Evolutionary conservation across 345 rosid species (phyloP).

Genomic region (Microthlaspi erraticum): DNA sequence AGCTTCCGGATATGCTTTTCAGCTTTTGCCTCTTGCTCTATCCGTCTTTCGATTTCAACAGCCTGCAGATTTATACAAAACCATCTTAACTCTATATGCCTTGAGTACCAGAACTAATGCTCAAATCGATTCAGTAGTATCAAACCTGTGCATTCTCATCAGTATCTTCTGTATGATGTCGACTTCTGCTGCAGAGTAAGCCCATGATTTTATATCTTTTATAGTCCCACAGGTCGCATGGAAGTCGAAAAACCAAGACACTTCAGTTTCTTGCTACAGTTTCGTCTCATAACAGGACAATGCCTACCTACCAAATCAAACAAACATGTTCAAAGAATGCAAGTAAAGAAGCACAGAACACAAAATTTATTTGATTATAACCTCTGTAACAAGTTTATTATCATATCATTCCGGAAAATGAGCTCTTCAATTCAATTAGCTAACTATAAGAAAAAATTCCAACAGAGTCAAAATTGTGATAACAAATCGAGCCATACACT

Average conservation of each 20-base stretch:
- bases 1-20: conserved; percentile 95
- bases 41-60: conserved; percentile 92
- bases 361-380: background rate
- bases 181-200: conserved; percentile 81
- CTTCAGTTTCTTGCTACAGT: conserved; percentile 35
- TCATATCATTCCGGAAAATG: background rate
- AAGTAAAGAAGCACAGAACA: background rate
- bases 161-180: conserved; percentile 61
- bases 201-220: conserved; percentile 65
- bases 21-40: conserved; percentile 92
- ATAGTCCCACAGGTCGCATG: conserved; percentile 53
- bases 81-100: conserved; percentile 1
- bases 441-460: background rate
- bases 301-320: conserved; percentile 38
- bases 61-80: conserved; percentile 55
- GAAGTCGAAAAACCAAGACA: conserved; percentile 41
- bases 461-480: background rate
- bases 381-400: background rate
- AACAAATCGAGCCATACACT: conserved; percentile 7
- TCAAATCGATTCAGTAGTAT: background rate
- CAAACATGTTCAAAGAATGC: background rate
- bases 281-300: conserved; percentile 36
- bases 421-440: background rate
- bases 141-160: conserved; percentile 85
- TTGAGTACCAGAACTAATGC: background rate